Evolutionary conservation across 2,329 filamentous ascomycete species (phyloP), one percentile per base, ranked within the genome.

Genomic region (Metarhizium robertsii): DNA sequence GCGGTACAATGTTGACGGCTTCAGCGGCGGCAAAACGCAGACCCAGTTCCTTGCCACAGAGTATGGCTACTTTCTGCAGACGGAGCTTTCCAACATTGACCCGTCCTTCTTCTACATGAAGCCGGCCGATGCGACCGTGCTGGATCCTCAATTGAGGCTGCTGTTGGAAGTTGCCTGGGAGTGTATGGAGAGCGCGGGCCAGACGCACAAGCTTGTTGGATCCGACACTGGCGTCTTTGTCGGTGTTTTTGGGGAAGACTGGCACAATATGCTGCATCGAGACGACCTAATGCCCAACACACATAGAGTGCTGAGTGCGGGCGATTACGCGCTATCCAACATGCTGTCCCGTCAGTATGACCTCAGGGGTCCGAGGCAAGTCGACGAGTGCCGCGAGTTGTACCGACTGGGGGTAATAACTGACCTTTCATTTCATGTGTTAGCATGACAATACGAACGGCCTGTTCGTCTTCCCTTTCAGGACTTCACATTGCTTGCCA

Each of bases 401-500:
- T 42, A 42, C 13, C 40, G n/a, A 42, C 40, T 8, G 32, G 32
- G 32, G 32, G 32, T 8, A 34, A 34, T 7, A 34, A 34, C 32
- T 34, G 11, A 34, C 32, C 5, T 34, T 34, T 34, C 10, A 34
- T 34, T 34, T 34, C 40, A 7, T 25, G 43, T 29, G 8, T 7
- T 55, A 66, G 66, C 30, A 58, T 64, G 38, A 61, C 61, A 1
- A 61, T 74, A 7, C 66, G 69, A 20, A 75, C 74, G 0, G 74
- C 67, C 2, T 64, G 73, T 52, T 74, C 72, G 0, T 68, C 71
- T 3, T 67, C 70, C 6, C 52, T 75, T 10, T 62, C 67, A 2
- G 66, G 59, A 5, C 58, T 75, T 6, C 65, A 74, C 49, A 61
- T 68, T 34, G 72, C 72, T 10, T 71, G 69, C n/a, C 63, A 64